Percentiles rank a stretch among this genome's conserved stretches.
Evolutionary conservation across 257 asterid species (phyloP).

Genomic region (Solanum chiquidenum): DNA sequence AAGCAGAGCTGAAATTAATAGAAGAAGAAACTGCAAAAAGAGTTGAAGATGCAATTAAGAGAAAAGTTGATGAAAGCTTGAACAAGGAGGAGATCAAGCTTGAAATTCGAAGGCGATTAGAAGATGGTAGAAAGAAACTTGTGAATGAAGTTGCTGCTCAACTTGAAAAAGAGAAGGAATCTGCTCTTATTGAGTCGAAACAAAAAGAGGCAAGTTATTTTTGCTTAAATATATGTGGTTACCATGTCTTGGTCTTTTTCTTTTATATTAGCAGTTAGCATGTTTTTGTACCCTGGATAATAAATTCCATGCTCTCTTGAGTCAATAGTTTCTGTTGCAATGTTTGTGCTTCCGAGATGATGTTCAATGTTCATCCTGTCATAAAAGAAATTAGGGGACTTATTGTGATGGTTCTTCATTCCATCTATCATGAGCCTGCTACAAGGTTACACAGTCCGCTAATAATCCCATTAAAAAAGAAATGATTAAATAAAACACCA

Average conservation of each 20-base stretch:
- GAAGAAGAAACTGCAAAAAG: slow-evolving; percentile 96
- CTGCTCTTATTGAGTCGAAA: slow-evolving; percentile 50
- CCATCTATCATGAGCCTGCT: neutral
- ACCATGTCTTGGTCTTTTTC: neutral
- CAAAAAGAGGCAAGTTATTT: slow-evolving; percentile 59
- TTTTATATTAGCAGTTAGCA: neutral
- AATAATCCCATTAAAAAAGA: neutral
- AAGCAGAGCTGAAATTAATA: slow-evolving; percentile 76
- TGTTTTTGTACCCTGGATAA: neutral
- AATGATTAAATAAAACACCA: neutral
- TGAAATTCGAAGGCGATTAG: slow-evolving; percentile 54
- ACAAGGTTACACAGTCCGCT: neutral
- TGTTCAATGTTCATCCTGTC: neutral
- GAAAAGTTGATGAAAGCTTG: slow-evolving; percentile 75
- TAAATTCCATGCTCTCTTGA: neutral
- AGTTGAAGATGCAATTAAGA: slow-evolving; percentile 61
- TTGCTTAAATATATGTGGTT: neutral
- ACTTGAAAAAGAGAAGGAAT: slow-evolving; percentile 77
- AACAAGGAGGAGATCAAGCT: slow-evolving; percentile 45
- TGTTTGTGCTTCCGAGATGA: neutral
- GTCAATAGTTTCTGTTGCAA: neutral
- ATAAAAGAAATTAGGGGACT: neutral
- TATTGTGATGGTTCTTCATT: neutral
- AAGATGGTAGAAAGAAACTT: slow-evolving; percentile 81
- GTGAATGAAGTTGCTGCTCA: slow-evolving; percentile 69